Evolutionary conservation across 306 rosid genomes (phyloP), one percentile per base, ranked within the genome.

Genomic region (Vigna radiata): DNA sequence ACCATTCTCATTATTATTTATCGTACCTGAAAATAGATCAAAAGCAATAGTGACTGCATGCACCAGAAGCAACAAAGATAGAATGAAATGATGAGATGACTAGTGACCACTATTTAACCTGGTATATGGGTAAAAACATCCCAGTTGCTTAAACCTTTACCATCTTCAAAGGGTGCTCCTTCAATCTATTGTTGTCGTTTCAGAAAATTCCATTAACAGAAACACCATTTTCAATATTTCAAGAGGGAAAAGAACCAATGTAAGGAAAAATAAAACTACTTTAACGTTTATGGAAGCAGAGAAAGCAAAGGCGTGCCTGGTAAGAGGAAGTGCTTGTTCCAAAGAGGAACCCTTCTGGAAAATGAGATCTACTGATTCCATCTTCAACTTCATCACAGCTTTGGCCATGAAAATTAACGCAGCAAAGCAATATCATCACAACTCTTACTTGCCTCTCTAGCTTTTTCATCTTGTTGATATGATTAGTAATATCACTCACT

Each of bases 281-380:
- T 41, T 2, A 39, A 6, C 11, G 11, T 11, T 2, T 53, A 7
- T 18, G 19, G 18, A n/a, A 52, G 27, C 31, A 13, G 9, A 11
- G 23, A 13, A 68, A 33, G 3, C 12, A 44, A 9, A 36, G 39
- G 6, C 70, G 7, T 75, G 39, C 93, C 84, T 89, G 94, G 71
- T 87, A 91, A 41, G 96, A 80, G 7, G 91, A 89, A 79, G 94
- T 89, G 77, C 82, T 2, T 36, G 92, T 16, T 81, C 96, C 93
- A 21, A 87, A 91, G 37, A 89, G 76, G 77, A 91, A 91, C 4
- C 78, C 62, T 2, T 81, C 44, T 18, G 92, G 86, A 78, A 89
- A 91, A 1, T 83, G 85, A 43, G 91, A 83, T 54, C 79, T 83
- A 3, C 11, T 60, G 46, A 87, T 37, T 49, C 58, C 78, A 73